Evolutionary conservation across 208 protist species (phyloP).

Genomic region (Wallacemonas sp.): DNA sequence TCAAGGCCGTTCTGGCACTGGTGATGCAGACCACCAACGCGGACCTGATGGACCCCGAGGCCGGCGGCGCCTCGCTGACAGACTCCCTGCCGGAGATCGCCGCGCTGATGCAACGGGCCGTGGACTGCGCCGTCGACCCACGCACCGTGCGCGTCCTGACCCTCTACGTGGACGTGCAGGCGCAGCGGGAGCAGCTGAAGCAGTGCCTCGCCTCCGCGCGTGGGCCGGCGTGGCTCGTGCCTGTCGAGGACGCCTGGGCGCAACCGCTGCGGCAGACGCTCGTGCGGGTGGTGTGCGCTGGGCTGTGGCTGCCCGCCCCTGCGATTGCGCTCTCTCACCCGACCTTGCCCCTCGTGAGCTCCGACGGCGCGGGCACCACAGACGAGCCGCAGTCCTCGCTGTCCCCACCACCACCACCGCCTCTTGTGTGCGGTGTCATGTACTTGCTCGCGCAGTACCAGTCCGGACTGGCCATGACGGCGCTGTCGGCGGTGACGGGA

Average conservation of each 20-base stretch:
- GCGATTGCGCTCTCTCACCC: no score
- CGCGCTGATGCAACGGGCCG: neutral
- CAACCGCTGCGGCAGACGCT: neutral
- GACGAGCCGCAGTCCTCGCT: no score
- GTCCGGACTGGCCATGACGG: no score
- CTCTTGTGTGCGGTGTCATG: neutral
- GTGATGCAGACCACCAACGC: constrained; percentile 10
- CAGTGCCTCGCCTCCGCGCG: neutral
- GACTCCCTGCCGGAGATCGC: constrained; percentile 1
- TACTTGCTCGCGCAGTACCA: constrained; percentile 6
- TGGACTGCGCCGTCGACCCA: neutral
- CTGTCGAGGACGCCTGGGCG: neutral
- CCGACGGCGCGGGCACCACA: no score
- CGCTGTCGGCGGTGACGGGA: no score
- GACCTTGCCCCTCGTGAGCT: no score
- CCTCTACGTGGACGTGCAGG: constrained; percentile 20
- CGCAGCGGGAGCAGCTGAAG: constrained; percentile 27
- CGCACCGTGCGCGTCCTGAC: constrained; percentile 7
- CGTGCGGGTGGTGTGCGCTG: neutral
- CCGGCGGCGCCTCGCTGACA: neutral
- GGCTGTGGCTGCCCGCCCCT: neutral
- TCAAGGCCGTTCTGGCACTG: constrained; percentile 16
- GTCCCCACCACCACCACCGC: no score
- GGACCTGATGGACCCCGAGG: neutral
- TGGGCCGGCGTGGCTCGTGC: neutral